Conservation (phyloP, 2,329 filamentous ascomycete species). For the Cryphonectria naterciae region DNA sequence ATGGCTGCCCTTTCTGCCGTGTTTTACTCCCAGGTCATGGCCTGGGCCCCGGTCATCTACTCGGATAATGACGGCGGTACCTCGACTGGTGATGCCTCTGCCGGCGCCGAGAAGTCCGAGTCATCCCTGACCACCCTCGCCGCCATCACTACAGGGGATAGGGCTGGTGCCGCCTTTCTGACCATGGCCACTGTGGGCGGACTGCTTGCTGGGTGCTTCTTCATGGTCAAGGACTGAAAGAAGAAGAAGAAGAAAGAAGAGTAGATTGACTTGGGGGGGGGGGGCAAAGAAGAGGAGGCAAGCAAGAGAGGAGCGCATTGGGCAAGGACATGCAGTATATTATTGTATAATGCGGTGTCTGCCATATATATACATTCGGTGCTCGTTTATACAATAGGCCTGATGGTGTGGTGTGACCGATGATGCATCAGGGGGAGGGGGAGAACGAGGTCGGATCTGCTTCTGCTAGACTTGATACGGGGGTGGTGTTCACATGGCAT, state of each 20-base stretch:
- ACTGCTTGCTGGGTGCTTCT: conserved; percentile 25
- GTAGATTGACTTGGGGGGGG: neutral
- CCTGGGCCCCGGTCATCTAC: conserved; percentile 31
- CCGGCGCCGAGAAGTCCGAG: conserved; percentile 20
- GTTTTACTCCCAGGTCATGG: conserved; percentile 42
- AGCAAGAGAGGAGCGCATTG: neutral
- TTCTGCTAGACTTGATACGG: neutral
- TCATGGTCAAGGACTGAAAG: conserved; percentile 29
- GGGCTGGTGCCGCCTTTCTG: conserved; percentile 25
- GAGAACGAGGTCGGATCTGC: neutral
- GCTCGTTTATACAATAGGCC: neutral
- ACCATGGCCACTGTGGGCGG: conserved; percentile 23
- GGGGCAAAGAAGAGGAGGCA: too few relatives aligned
- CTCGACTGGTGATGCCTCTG: conserved; percentile 22
- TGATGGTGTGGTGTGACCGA: too few relatives aligned
- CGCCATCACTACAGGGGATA: conserved; percentile 24
- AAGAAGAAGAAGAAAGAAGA: neutral
- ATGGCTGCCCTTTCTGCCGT: conserved; percentile 50
- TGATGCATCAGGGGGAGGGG: neutral
- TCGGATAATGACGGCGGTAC: conserved; percentile 17
- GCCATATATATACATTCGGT: neutral
- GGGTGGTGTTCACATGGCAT: neutral
- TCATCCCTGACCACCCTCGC: conserved; percentile 21
- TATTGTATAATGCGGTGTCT: too few relatives aligned
- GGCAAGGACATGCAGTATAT: neutral